These are phyloP conservation scores for Nemania sp. DNA, from an alignment of 2,329 filamentous ascomycete genomes.

Conservation along the genomic window DNA sequence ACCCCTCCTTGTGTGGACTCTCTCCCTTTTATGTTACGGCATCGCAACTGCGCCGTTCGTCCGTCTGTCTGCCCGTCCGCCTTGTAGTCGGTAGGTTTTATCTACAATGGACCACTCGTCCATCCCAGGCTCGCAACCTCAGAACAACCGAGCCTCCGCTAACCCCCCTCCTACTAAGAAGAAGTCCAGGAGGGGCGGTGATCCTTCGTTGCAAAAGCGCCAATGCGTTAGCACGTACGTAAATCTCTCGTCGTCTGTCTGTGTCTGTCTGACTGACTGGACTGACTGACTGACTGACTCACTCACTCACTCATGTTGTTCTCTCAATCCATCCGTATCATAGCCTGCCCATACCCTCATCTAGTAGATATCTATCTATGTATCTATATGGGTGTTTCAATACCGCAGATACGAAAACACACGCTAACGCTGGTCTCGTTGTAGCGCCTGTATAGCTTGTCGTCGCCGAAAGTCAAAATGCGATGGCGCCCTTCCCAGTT, in stretches of 20 bases:
- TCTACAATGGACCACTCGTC: constrained; percentile 45
- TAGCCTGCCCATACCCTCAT: background rate
- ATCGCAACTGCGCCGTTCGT: constrained; percentile 12
- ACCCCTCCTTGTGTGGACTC: constrained; percentile 12
- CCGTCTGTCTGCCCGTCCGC: background rate
- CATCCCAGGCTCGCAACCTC: constrained; percentile 43
- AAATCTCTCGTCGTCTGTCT: constrained; percentile 20
- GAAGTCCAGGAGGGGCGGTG: constrained; percentile 63
- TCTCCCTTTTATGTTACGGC: constrained; percentile 30
- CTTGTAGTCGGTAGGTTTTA: constrained; percentile 7
- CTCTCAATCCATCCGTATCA: background rate
- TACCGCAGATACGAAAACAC: background rate
- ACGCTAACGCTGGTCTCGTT: constrained; percentile 13
- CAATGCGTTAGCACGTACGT: constrained; percentile 79
- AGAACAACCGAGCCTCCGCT: constrained; percentile 33
- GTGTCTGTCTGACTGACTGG: too few species aligned
- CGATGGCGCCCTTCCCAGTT: constrained; percentile 90
- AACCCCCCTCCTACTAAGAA: constrained; percentile 55
- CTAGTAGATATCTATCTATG: background rate
- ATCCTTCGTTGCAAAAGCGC: constrained; percentile 69
- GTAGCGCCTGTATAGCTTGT: constrained; percentile 78
- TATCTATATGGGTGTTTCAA: background rate
- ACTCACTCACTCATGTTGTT: too few species aligned
- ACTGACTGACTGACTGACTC: too few species aligned
- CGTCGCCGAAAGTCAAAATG: constrained; percentile 87